Evolutionary conservation across 2,329 filamentous ascomycete species (phyloP).

Genomic region (Periglandula ipomoeae): DNA sequence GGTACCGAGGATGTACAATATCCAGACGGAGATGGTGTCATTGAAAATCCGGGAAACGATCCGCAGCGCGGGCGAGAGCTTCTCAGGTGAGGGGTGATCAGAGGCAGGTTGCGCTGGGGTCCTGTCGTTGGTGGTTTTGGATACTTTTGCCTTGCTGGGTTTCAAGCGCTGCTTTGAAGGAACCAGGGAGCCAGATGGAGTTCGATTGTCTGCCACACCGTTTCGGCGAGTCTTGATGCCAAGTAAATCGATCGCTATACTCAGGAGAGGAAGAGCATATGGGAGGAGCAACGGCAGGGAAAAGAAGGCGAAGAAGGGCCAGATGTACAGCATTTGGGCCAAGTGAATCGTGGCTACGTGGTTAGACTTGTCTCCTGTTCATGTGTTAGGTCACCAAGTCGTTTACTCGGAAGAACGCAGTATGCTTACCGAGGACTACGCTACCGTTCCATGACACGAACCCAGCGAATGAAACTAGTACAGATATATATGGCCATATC

Average conservation of each 20-base stretch:
- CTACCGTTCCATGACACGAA: constrained; percentile 86
- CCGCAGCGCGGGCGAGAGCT: constrained; percentile 8
- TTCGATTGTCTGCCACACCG: background rate
- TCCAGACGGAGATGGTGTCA: constrained; percentile 24
- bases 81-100: constrained; percentile 1
- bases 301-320: constrained; percentile 85
- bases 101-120: background rate
- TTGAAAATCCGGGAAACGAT: constrained; percentile 15
- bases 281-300: constrained; percentile 68
- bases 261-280: constrained; percentile 28
- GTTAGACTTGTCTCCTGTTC: constrained; percentile 79
- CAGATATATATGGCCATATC: constrained; percentile 49
- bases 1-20: constrained; percentile 25
- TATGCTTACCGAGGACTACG: constrained; percentile 70
- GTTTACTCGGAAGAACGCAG: background rate
- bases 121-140: background rate
- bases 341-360: constrained; percentile 84
- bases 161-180: background rate
- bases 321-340: constrained; percentile 91
- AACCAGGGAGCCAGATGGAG: background rate
- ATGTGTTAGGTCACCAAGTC: background rate
- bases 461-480: constrained; percentile 57
- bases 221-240: background rate
- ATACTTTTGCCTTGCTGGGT: background rate
- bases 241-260: constrained; percentile 6